Base-by-base conservation (phyloP, 305 asterid species). In the Fraxinus floribunda region DNA sequence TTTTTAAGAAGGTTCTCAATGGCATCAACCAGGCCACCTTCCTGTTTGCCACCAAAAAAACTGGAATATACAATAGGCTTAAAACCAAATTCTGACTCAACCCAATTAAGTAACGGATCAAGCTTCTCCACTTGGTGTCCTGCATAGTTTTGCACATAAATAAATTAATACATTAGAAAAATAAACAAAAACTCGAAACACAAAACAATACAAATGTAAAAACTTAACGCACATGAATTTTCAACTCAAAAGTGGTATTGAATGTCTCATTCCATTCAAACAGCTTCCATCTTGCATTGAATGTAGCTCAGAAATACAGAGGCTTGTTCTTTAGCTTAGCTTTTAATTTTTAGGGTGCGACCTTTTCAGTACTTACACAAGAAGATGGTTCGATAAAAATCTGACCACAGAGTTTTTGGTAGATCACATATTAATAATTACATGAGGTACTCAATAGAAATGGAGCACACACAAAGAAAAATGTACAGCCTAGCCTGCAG, bases 11-110 rank as follows among this genome's bases (percentile, higher is more conserved):
- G 73, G 84, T 87, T 86, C 86, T 85, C 94, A 26, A 93, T 66
- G 82, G 97, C 95, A 18, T 88, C 85, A 34, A 86, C 90, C 70
- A 94, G 90, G 76, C 96, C 97, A 29, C 89, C 89, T 62, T 90
- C 93, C 84, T 94, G 98, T 89, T 91, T 92, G 62, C 98, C 98
- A 66, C 99, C 98, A 83, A 92, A 94, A 81, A 96, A 91, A 84
- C 93, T 91, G 57, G 95, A 87, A 88, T 91, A 89, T 52, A 92
- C 91, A 2, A 80, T 82, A 1, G 99, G 97, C 84, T 91, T 94
- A 84, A 71, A 91, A 32, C 98, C 96, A 66, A 94, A 96, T 88
- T 93, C 97, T 1, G 92, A 88, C 85, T 96, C 97, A 84, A 94
- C 87, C 99, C 99, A 96, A 66, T 87, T 87, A 32, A 90, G 90